Conservation (phyloP, 371 early-diverging fungal genomes). For the Syncephalis fuscata region DNA sequence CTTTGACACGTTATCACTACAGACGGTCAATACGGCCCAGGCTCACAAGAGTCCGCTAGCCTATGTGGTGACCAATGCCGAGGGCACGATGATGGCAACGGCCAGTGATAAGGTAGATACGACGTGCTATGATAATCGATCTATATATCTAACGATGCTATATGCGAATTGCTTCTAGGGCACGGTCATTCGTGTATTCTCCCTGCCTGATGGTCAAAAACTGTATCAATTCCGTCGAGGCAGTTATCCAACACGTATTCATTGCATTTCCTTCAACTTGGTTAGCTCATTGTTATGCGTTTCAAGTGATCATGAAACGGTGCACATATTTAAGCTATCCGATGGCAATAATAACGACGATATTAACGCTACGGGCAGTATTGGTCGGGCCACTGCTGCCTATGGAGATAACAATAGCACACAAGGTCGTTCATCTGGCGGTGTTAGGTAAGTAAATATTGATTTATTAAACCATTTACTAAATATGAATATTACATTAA, state of each 20-base stretch:
- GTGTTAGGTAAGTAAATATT: not conserved
- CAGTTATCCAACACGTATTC: conserved; percentile 78
- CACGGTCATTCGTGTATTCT: conserved; percentile 90
- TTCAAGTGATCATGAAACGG: conserved; percentile 85
- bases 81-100: conserved; percentile 87
- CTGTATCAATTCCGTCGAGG: conserved; percentile 93
- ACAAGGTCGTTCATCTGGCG: not conserved
- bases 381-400: not conserved
- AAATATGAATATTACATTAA: too few relatives aligned
- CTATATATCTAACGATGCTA: not conserved
- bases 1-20: conserved; percentile 70
- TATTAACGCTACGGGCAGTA: too few relatives aligned
- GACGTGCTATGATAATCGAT: not conserved
- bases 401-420: not conserved
- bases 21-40: conserved; percentile 77
- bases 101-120: conserved; percentile 73
- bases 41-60: conserved; percentile 85
- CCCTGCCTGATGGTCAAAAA: conserved; percentile 69
- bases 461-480: not conserved
- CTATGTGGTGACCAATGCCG: conserved; percentile 67
- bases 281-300: conserved; percentile 68
- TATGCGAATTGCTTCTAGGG: conserved; percentile 44
- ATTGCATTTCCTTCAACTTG: conserved; percentile 77
- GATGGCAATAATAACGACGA: conserved; percentile 4
- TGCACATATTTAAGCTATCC: conserved; percentile 84